These are phyloP conservation scores for Mycena sanguinolenta DNA, from an alignment of 768 basidiomycete genomes.

Conservation along the genomic window DNA sequence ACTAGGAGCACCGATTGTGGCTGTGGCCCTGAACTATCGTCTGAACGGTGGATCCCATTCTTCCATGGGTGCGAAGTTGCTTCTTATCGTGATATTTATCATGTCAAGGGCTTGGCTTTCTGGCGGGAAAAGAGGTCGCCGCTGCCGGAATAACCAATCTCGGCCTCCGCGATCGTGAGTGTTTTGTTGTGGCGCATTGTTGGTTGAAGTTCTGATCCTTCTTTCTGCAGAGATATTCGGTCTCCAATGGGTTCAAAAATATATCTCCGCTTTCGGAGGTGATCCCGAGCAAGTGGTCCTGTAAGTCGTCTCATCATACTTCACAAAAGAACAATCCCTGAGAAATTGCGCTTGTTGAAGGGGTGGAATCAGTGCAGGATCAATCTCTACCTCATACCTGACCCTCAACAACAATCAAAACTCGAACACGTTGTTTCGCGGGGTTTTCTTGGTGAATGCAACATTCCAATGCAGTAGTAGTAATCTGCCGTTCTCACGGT, in stretches of 20 bases:
- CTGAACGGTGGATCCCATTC: conserved; percentile 9
- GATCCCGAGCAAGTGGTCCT: conserved; percentile 62
- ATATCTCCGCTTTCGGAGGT: conserved; percentile 69
- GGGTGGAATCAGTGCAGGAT: conserved; percentile 24
- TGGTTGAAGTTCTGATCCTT: too few species aligned
- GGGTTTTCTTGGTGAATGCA: background rate
- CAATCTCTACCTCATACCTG: conserved; percentile 6
- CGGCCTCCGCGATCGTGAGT: conserved; percentile 20
- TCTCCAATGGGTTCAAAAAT: conserved; percentile 69
- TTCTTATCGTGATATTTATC: background rate
- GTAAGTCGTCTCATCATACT: conserved; percentile 38
- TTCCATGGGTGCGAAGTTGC: too few species aligned
- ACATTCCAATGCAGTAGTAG: background rate
- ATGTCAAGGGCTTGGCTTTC: conserved; percentile 15
- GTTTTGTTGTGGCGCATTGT: background rate
- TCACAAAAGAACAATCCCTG: background rate
- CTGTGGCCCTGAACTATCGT: conserved; percentile 19
- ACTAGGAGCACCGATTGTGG: conserved; percentile 22
- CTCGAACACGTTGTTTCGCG: background rate
- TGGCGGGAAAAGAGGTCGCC: conserved; percentile 16
- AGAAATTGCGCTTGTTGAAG: conserved; percentile 9
- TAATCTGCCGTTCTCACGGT: too few species aligned
- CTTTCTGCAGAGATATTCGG: conserved; percentile 50
- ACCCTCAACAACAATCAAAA: background rate
- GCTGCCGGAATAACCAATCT: conserved; percentile 24